Evolutionary conservation across 805 yeast genomes (phyloP).

Genomic region (Ogataea allantospora): DNA sequence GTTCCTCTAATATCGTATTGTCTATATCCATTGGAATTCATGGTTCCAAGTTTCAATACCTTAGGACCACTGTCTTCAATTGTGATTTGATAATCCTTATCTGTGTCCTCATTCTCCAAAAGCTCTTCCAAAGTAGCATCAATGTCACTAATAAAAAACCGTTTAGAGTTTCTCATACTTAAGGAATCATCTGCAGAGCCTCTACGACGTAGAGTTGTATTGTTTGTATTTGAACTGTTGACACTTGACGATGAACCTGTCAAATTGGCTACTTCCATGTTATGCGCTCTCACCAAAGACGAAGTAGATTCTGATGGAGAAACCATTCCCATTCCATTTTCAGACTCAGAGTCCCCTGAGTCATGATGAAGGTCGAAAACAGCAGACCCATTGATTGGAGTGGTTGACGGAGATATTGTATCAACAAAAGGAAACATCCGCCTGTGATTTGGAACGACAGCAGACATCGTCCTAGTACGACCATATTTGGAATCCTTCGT

Average conservation of each 20-base stretch:
- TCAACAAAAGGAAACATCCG: slow-evolving; percentile 13
- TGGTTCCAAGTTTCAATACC: slow-evolving; percentile 76
- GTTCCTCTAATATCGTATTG: slow-evolving; percentile 80
- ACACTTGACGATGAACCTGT: not conserved
- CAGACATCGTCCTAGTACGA: slow-evolving; percentile 54
- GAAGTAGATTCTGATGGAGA: slow-evolving; percentile 24
- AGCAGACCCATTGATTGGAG: slow-evolving; percentile 13
- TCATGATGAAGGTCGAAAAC: slow-evolving; percentile 17
- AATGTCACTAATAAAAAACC: slow-evolving; percentile 73
- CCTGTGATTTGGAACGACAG: slow-evolving; percentile 30
- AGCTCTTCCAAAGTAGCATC: slow-evolving; percentile 69
- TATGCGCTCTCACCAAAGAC: slow-evolving; percentile 18
- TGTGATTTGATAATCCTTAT: slow-evolving; percentile 78
- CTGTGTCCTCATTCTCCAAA: slow-evolving; percentile 79
- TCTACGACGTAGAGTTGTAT: slow-evolving; percentile 38
- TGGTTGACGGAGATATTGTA: slow-evolving; percentile 12
- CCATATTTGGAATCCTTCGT: slow-evolving; percentile 41
- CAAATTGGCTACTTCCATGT: slow-evolving; percentile 13
- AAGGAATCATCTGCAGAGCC: slow-evolving; percentile 53
- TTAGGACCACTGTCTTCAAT: slow-evolving; percentile 84
- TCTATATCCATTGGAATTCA: slow-evolving; percentile 77
- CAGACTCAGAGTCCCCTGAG: slow-evolving; percentile 8
- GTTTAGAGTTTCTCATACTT: slow-evolving; percentile 35
- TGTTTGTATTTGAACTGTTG: not conserved
- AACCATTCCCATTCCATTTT: slow-evolving; percentile 1